These are phyloP conservation scores for Suhomyces anneliseae DNA, from an alignment of 1,139 yeast species.

Conservation along the genomic window DNA sequence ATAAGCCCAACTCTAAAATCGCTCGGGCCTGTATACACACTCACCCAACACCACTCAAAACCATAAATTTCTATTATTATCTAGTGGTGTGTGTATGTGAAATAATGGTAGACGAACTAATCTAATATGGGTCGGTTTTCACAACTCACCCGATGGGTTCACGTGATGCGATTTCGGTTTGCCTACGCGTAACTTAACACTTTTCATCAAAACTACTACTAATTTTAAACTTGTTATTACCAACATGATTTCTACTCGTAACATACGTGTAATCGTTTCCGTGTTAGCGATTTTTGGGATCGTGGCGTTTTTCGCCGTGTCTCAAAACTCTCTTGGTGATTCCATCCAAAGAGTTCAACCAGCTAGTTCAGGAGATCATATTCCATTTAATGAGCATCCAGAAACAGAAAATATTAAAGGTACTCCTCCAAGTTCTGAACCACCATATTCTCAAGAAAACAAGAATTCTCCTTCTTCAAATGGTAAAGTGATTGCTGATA, in stretches of 20 bases:
- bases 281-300: slow-evolving; percentile 36
- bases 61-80: no score
- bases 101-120: no score
- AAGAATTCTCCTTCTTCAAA: slow-evolving; percentile 8
- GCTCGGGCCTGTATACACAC: no score
- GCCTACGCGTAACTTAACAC: slow-evolving; percentile 6
- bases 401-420: slow-evolving; percentile 36
- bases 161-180: no score
- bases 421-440: slow-evolving; percentile 34
- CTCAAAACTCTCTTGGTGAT: slow-evolving; percentile 29
- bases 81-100: no score
- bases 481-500: slow-evolving; percentile 28
- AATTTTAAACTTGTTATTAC: not conserved
- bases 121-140: no score
- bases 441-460: slow-evolving; percentile 32
- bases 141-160: no score
- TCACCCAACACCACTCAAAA: no score
- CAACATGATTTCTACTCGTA: slow-evolving; percentile 38
- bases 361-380: slow-evolving; percentile 24
- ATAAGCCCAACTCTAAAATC: no score
- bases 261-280: slow-evolving; percentile 37
- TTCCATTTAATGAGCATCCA: slow-evolving; percentile 14
- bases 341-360: slow-evolving; percentile 30
- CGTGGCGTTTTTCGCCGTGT: slow-evolving; percentile 38
- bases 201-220: not conserved